Evolutionary conservation across 495 filamentous ascomycete genomes (phyloP), one percentile per base, ranked within the genome.

Genomic region (Penicillium tannophilum): DNA sequence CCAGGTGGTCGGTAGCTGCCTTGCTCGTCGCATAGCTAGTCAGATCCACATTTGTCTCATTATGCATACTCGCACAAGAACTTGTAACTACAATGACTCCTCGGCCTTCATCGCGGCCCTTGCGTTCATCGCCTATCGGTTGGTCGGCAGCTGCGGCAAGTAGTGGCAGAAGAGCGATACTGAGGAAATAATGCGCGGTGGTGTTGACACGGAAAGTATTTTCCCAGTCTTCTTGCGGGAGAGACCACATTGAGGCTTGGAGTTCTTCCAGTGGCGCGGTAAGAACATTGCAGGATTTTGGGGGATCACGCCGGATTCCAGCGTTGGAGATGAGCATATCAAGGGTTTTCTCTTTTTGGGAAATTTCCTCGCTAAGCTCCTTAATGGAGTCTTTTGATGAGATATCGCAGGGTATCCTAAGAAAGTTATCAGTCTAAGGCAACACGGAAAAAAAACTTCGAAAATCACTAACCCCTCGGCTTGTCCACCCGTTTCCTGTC

Each of bases 301-400:
- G 70, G 7, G 76, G 72, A 52, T 79, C 76, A 6, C 71, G 69
- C 2, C 76, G 61, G 44, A 78, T 76, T 2, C 77, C 77, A n/a
- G 77, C 77, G 59, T 79, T 77, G 46, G 74, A 77, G 48, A 77
- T 71, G 17, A 79, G 71, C 14, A 79, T 76, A 47, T 79, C 76
- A 36, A 79, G 54, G 11, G 63, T 59, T 6, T 44, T 51, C 56
- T 76, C 71, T 36, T 57, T 45, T 11, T 59, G 16, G 10, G 64
- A 39, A 17, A 80, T 67, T 0, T 51, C 54, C 10, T 50, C 30
- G 0, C 63, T 60, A 6, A 77, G 58, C 3, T 55, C 33, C n/a
- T 30, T 16, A 46, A 80, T 76, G 1, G 69, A 63, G 4, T 72
- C 43, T 63, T 79, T 78, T 23, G 64, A 70, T 5, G 70, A 67